Conservation (phyloP, 148 eudicot genomes). For the Amaranthus palmeri region DNA sequence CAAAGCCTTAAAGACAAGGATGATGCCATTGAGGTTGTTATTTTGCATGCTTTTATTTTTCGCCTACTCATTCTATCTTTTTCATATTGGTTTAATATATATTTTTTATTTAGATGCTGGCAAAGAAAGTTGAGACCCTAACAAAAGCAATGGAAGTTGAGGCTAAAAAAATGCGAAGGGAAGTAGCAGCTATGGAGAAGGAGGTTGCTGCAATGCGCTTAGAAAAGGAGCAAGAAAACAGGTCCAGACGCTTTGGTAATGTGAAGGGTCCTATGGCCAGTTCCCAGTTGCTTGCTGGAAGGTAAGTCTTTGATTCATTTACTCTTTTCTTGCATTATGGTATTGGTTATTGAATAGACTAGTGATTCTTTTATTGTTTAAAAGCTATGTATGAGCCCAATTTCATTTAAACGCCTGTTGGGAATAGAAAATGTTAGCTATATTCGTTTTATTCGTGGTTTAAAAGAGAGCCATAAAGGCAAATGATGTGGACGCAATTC, state of each 20-base stretch:
- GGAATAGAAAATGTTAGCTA: too few species aligned
- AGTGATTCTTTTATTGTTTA: too few species aligned
- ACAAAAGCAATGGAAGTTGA: conserved; percentile 99
- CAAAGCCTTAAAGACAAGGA: conserved; percentile 98
- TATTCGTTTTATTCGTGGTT: too few species aligned
- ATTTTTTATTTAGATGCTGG: conserved; percentile 60
- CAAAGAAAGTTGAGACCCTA: conserved; percentile 94
- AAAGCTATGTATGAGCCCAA: too few species aligned
- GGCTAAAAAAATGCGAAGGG: conserved; percentile 99
- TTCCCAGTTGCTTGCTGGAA: conserved; percentile 77
- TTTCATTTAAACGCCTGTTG: too few species aligned
- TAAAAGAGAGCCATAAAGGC: too few species aligned
- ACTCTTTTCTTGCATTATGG: not conserved
- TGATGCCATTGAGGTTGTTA: conserved; percentile 85
- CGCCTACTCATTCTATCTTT: conserved; percentile 3
- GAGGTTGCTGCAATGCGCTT: conserved; percentile 95
- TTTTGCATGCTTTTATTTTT: conserved; percentile 1
- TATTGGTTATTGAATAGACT: not conserved
- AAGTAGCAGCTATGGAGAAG: conserved; percentile 99
- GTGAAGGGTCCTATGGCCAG: conserved; percentile 63
- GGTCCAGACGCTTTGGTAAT: conserved; percentile 64
- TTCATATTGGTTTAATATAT: conserved; percentile 3
- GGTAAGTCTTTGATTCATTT: conserved; percentile 39
- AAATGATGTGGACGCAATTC: too few species aligned
- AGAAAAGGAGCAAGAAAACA: conserved; percentile 90